Base-by-base conservation (phyloP, 768 basidiomycete genomes). In the Mycena galopus region DNA sequence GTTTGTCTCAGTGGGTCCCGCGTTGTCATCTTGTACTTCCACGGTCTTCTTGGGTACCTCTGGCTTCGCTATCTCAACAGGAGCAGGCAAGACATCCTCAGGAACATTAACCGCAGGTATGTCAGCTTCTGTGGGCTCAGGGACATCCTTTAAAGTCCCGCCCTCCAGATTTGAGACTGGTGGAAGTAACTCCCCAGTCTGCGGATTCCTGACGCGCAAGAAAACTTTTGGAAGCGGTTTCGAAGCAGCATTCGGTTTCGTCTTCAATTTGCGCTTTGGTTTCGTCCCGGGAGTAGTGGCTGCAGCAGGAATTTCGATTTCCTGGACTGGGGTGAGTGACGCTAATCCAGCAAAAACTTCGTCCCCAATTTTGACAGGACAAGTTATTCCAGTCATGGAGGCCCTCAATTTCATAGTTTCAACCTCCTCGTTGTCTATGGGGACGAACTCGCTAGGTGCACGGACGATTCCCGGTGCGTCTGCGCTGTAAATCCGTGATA, bases 401-500 rank as follows among this genome's bases (percentile, higher is more conserved):
- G 5, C 50, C 2, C 12, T 1, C 3, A 71, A 14, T 0, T 17
- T 33, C 2, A 2, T 10, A 1, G 21, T 19, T 0, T 25, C 5
- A 1, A 11, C 56, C 7, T 67, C 67, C 3, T 73, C 71, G 0
- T 50, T 35, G 1, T 51, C 51, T 39, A 39, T 44, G 2, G 69
- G 42, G 2, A 75, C 50, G 30, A 57, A 78, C 35, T 78, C 71
- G 19, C 70, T 71, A 0, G 42, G 25, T 0, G 74, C 70, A 0
- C 76, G 32, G 11, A 75, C 63, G 0, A 66, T 74, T 3, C 72
- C 60, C 32, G 76, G 30, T 2, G 59, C 53, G 7, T 78, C 74
- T 1, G 68, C 65, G 16, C 71, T 63, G 4, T 79, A 78, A 25
- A 78, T 75, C 0, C 77, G 67, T 0, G 81, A 82, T 3, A 84